Evolutionary conservation across 106 monocot genomes (phyloP).

Genomic region (Acorus calamus): DNA sequence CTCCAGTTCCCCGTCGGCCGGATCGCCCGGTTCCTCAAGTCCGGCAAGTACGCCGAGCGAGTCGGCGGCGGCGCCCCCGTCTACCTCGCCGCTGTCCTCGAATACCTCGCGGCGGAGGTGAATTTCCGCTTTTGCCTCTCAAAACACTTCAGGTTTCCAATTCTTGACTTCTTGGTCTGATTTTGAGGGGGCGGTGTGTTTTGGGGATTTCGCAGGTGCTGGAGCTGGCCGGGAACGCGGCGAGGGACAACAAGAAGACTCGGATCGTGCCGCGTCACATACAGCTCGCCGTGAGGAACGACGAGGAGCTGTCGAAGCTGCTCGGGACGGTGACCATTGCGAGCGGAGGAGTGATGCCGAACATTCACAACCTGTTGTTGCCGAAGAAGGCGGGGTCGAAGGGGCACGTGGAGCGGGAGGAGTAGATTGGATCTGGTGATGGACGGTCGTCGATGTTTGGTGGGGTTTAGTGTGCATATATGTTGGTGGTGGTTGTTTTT

Average conservation of each 20-base stretch:
- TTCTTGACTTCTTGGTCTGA: background rate
- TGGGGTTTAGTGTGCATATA: too few relatives aligned
- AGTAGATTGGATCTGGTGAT: too few relatives aligned
- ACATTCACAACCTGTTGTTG: slow-evolving; percentile 55
- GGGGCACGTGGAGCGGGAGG: too few relatives aligned
- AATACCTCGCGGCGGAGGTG: slow-evolving; percentile 37
- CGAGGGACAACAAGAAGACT: slow-evolving; percentile 63
- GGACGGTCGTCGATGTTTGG: too few relatives aligned
- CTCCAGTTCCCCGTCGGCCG: slow-evolving; percentile 30
- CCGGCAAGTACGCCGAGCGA: slow-evolving; percentile 48
- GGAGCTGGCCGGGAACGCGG: slow-evolving; percentile 58
- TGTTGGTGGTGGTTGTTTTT: too few relatives aligned
- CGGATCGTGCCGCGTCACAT: slow-evolving; percentile 61
- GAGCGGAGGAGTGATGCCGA: slow-evolving; percentile 58
- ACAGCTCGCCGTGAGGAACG: slow-evolving; percentile 61
- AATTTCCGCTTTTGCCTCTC: too few relatives aligned
- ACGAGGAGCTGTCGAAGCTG: slow-evolving; percentile 63
- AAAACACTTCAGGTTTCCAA: background rate
- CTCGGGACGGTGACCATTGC: slow-evolving; percentile 54
- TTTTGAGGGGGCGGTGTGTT: background rate
- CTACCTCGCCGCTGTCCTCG: slow-evolving; percentile 15
- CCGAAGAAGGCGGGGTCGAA: slow-evolving; percentile 44
- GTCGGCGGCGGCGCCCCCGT: slow-evolving; percentile 43
- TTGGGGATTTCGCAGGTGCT: slow-evolving; percentile 25
- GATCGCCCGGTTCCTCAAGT: slow-evolving; percentile 39